Percentiles rank a stretch among this genome's conserved stretches.
Conservation (phyloP, 306 rosid species). For the Cucurbita argyrosperma region DNA sequence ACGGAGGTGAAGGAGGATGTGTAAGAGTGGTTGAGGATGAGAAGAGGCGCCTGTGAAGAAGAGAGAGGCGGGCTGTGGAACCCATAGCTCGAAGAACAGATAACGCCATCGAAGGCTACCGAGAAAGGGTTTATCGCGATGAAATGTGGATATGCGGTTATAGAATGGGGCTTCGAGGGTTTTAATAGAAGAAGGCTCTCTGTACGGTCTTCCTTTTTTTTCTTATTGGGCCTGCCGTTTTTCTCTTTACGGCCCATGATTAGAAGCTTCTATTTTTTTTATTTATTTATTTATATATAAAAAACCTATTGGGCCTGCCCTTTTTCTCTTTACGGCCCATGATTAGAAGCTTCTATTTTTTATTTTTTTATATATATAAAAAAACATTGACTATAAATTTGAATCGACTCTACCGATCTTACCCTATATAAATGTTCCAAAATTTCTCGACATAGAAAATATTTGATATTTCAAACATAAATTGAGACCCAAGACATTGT, state of each 20-base stretch:
- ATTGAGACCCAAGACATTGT: too few species aligned
- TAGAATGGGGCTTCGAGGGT: neutral
- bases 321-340: neutral
- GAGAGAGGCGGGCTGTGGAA: constrained; percentile 14
- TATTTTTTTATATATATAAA: too few species aligned
- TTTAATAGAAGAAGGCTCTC: neutral
- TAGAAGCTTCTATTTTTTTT: too few species aligned
- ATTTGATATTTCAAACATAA: too few species aligned
- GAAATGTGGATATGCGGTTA: neutral
- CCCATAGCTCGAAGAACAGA: constrained; percentile 36
- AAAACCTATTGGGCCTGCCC: neutral
- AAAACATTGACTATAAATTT: too few species aligned
- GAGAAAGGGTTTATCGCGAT: neutral
- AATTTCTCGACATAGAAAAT: too few species aligned
- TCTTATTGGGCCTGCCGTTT: neutral
- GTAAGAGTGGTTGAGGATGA: constrained; percentile 19
- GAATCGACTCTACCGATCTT: too few species aligned
- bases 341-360: neutral
- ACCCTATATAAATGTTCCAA: too few species aligned
- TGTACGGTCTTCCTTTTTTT: neutral
- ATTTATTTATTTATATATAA: too few species aligned
- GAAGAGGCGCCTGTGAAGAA: constrained; percentile 27
- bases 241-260: neutral
- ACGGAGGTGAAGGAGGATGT: constrained; percentile 19
- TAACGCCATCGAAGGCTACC: constrained; percentile 25